Evolutionary conservation across 176 grass and related monocot genomes (phyloP).

Genomic region (Aegilops sharonensis): DNA sequence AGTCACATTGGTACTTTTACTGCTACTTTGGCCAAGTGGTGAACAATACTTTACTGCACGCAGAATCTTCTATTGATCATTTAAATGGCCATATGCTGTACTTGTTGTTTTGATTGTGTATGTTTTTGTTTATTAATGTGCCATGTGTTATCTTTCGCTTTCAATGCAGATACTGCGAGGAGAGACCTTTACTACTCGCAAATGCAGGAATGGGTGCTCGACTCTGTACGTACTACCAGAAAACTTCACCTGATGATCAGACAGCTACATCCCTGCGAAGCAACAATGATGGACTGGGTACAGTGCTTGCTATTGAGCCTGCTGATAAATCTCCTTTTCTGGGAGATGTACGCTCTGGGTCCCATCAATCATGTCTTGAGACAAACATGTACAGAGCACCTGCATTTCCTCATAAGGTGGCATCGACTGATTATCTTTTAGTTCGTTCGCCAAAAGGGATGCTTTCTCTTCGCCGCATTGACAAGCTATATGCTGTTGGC

Average conservation of each 20-base stretch:
- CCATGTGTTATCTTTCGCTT: conserved; percentile 2
- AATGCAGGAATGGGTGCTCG: conserved; percentile 96
- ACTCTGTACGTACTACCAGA: conserved; percentile 97
- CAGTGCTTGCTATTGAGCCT: conserved; percentile 74
- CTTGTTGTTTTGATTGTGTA: conserved; percentile 20
- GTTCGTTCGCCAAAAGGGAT: conserved; percentile 84
- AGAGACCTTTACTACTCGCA: conserved; percentile 81
- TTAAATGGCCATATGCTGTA: not conserved
- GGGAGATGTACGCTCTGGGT: conserved; percentile 69
- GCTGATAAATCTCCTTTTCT: conserved; percentile 95
- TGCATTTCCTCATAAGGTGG: conserved; percentile 82
- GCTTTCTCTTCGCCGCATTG: conserved; percentile 81
- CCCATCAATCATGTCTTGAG: conserved; percentile 78
- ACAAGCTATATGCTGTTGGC: conserved; percentile 85
- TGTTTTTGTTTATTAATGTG: conserved; percentile 21
- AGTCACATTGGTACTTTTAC: not conserved
- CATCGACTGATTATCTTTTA: conserved; percentile 83
- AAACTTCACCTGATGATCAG: conserved; percentile 66
- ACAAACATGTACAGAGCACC: conserved; percentile 95
- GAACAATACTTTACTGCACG: conserved; percentile 17
- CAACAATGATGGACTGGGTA: conserved; percentile 63
- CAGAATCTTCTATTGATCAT: not conserved
- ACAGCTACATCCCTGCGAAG: conserved; percentile 61
- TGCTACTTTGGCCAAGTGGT: conserved; percentile 1
- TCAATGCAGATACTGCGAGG: conserved; percentile 86